Percentiles rank a stretch among this genome's conserved stretches.
Conservation (phyloP, 1,284 basidiomycete genomes). For the Puccinia coronata region DNA sequence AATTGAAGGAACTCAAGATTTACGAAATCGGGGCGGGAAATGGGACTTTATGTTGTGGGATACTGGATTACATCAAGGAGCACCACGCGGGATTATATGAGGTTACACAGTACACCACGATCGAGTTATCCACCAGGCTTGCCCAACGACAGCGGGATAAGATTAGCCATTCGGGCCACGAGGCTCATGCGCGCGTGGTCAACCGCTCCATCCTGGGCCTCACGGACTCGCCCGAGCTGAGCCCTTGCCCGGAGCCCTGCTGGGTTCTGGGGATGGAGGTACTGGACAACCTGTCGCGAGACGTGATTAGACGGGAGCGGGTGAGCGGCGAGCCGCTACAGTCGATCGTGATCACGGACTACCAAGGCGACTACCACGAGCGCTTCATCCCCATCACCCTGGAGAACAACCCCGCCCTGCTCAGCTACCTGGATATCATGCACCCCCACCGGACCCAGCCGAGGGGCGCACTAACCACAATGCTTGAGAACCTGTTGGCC, state of each 20-base stretch:
- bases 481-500: constrained; percentile 51
- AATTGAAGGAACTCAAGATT: constrained; percentile 72
- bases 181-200: constrained; percentile 39
- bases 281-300: constrained; percentile 96
- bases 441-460: constrained; percentile 64
- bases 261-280: constrained; percentile 42
- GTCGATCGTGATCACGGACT: constrained; percentile 77
- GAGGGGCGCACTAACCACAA: constrained; percentile 59
- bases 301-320: constrained; percentile 85
- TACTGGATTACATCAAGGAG: constrained; percentile 76
- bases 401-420: constrained; percentile 72
- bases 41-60: constrained; percentile 85
- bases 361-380: constrained; percentile 78
- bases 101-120: constrained; percentile 83
- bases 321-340: constrained; percentile 75
- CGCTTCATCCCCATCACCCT: constrained; percentile 75
- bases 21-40: constrained; percentile 99
- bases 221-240: constrained; percentile 63
- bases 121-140: constrained; percentile 85
- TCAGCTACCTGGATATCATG: constrained; percentile 65
- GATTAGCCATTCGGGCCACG: constrained; percentile 50
- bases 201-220: constrained; percentile 39
- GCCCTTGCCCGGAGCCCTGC: constrained; percentile 74
- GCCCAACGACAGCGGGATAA: constrained; percentile 68
- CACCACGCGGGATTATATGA: constrained; percentile 88